Base-by-base conservation (phyloP, 192 early-diverging fungal genomes). In the Linnemannia elongata region DNA sequence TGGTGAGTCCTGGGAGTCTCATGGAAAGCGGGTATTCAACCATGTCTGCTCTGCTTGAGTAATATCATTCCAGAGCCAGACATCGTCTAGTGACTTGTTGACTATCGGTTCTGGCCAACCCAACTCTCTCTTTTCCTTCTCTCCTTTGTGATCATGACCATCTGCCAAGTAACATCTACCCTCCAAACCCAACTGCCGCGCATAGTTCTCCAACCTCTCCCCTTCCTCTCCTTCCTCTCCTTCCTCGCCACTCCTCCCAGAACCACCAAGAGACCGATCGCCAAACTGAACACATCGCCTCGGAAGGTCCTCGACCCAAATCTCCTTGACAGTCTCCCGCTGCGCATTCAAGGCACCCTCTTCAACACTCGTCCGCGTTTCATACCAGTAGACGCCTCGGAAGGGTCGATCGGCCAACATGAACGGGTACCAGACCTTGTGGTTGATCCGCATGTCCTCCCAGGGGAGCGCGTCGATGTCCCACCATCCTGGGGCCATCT, bases 401-500 rank as follows among this genome's bases (percentile, higher is more conserved):
- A 70, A 84, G 8, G 77, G 76, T 6, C 76, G 44, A 75, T 84
- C 82, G 1, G 82, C 76, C 35, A 84, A 36, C 82, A 84, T 74
- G 49, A 79, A 75, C 36, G 82, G 82, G 27, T 84, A 84, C 82
- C 82, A 84, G 45, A 79, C 77, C 38, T 79, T 74, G 30, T 84
- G 82, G 27, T 79, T 79, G 72, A 79, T 75, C 39, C 82, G 71
- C 82, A 84, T 84, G 1, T 33, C 60, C 30, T 75, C 77, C 82
- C 82, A 84, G 44, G 82, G 82, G n/a, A 84, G 77, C 13, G 22
- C 0, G 13, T 45, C 54, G 22, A 84, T 47, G 24, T 63, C 44
- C 83, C 83, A 85, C 83, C 83, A 85, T 39, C 72, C 77, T 35
- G 82, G 82, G 6, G 82, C 82, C 82, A 84, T 84, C 70, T 84